phyloP scores from a whole-genome alignment of 2,329 filamentous ascomycete species.

The Neopestalotiopsis sp. region DNA sequence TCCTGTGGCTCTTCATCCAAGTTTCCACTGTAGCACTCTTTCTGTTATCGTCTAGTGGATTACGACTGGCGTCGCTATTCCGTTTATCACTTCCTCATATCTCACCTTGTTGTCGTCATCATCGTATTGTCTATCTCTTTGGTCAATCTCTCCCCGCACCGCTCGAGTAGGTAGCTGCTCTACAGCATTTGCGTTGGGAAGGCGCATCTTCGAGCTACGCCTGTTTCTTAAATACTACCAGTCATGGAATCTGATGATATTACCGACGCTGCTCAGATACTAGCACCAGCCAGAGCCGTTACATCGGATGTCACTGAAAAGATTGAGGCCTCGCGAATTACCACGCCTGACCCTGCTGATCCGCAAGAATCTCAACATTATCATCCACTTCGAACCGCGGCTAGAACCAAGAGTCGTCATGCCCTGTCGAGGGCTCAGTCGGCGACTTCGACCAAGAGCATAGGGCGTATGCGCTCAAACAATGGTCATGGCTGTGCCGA shows the following conservation, averaged over 20 bases:
- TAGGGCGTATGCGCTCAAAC: conserved; percentile 16
- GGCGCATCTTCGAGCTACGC: too few species aligned
- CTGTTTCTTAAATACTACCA: too few species aligned
- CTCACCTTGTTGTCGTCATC: too few species aligned
- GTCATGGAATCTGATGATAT: not conserved
- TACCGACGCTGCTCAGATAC: not conserved
- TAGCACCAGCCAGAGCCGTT: not conserved
- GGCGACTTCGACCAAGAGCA: conserved; percentile 5
- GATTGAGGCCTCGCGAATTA: not conserved
- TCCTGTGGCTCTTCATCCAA: too few species aligned
- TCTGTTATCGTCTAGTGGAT: too few species aligned
- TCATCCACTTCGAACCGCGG: conserved; percentile 1
- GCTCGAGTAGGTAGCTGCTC: too few species aligned
- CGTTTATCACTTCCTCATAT: too few species aligned
- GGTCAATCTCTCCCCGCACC: too few species aligned
- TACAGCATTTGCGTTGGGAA: too few species aligned
- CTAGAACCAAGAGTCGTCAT: not conserved
- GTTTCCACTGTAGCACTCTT: too few species aligned
- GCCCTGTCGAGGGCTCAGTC: not conserved
- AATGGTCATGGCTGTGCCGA: conserved; percentile 22
- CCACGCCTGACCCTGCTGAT: not conserved
- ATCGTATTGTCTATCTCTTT: too few species aligned
- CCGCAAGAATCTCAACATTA: not conserved
- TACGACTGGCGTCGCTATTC: too few species aligned
- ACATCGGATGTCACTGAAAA: not conserved